Conservation (phyloP, 495 filamentous ascomycete genomes). For the Achaetomiella virescens region DNA sequence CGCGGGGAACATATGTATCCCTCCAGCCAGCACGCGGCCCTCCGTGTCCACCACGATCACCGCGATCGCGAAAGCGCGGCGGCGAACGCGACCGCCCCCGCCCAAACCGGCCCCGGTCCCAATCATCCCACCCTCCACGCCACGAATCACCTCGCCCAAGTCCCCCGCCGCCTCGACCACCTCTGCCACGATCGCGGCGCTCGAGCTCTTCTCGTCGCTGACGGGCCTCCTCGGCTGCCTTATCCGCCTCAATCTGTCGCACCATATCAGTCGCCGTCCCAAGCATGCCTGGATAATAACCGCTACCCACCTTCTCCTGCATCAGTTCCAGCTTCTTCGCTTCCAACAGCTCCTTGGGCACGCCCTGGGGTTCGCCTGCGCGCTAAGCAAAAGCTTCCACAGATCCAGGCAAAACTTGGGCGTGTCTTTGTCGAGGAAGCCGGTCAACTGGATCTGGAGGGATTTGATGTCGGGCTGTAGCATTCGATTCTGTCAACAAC, state of each 20-base stretch:
- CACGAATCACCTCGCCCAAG: constrained; percentile 33
- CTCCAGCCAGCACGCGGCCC: constrained; percentile 16
- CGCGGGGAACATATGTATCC: constrained; percentile 30
- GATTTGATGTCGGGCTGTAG: constrained; percentile 87
- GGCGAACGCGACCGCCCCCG: constrained; percentile 59
- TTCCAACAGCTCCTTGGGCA: constrained; percentile 90
- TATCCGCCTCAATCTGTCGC: constrained; percentile 71
- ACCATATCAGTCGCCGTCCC: constrained; percentile 12
- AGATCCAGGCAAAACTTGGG: constrained; percentile 87
- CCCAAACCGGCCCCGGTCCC: constrained; percentile 35
- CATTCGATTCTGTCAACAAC: background rate
- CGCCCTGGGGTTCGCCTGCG: constrained; percentile 82
- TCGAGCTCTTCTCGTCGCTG: constrained; percentile 54
- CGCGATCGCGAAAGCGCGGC: constrained; percentile 37
- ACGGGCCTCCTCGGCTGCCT: constrained; percentile 68
- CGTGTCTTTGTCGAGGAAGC: constrained; percentile 92
- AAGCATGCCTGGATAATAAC: background rate
- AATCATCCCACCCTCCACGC: constrained; percentile 28
- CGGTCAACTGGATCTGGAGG: constrained; percentile 87
- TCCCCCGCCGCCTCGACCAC: constrained; percentile 47
- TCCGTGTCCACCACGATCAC: constrained; percentile 20
- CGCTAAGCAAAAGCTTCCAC: constrained; percentile 86
- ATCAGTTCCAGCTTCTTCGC: constrained; percentile 92
- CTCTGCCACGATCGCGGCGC: constrained; percentile 55
- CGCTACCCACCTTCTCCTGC: constrained; percentile 70